phyloP scores from a whole-genome alignment of 371 early-diverging fungal species.

The Syncephalastrum contaminatum region DNA sequence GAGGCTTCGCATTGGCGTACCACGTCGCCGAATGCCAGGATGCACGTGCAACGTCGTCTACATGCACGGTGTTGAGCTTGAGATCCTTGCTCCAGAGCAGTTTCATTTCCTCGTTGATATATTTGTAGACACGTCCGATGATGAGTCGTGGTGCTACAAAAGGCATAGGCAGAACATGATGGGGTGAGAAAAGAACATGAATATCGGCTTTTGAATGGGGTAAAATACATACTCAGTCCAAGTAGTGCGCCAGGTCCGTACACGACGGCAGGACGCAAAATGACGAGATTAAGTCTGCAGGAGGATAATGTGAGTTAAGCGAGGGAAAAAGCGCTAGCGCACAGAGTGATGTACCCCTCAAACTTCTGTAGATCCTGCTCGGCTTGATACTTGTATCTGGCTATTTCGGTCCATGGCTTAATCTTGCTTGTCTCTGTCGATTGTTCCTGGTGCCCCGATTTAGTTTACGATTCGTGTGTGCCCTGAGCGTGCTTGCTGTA shows the following conservation, averaged over 20 bases:
- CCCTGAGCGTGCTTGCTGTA: too few relatives aligned
- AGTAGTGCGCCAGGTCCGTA: slow-evolving; percentile 82
- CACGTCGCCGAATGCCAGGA: slow-evolving; percentile 69
- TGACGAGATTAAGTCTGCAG: slow-evolving; percentile 68
- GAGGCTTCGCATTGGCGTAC: slow-evolving; percentile 32
- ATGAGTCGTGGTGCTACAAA: slow-evolving; percentile 83
- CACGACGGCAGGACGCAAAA: slow-evolving; percentile 88
- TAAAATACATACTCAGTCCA: slow-evolving; percentile 68
- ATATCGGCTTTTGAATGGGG: slow-evolving; percentile 1
- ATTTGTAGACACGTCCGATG: slow-evolving; percentile 86
- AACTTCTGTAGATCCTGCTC: slow-evolving; percentile 75
- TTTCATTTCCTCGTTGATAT: slow-evolving; percentile 83
- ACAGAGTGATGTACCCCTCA: slow-evolving; percentile 29
- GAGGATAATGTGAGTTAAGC: background rate
- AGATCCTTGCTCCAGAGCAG: slow-evolving; percentile 89
- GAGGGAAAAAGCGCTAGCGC: background rate
- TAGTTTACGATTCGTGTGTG: too few relatives aligned
- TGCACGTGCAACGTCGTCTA: slow-evolving; percentile 79
- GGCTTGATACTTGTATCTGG: slow-evolving; percentile 76
- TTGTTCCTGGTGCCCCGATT: slow-evolving; percentile 50
- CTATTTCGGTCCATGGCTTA: slow-evolving; percentile 85
- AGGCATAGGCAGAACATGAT: background rate
- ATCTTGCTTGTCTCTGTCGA: slow-evolving; percentile 70
- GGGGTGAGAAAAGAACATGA: background rate
- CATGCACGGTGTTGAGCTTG: slow-evolving; percentile 92